phyloP scores from a whole-genome alignment of 441 rosid genomes.

The Melastoma candidum region DNA sequence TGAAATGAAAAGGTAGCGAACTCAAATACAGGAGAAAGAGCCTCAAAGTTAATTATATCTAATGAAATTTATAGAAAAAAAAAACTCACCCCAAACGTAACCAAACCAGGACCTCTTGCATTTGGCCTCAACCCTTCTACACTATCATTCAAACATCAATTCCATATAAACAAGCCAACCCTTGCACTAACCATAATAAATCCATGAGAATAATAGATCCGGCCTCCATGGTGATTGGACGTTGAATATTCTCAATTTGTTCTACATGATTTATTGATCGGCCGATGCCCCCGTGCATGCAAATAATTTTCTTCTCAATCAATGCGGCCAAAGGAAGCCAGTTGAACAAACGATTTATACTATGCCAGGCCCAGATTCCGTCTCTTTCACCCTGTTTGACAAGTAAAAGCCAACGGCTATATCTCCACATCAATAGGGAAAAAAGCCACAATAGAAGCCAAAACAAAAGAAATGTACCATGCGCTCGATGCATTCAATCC shows the following conservation, averaged over 20 bases:
- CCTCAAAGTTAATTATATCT: no score
- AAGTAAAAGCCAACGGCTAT: background rate
- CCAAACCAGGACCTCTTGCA: conserved; percentile 99
- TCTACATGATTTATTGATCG: conserved; percentile 95
- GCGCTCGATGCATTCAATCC: conserved; percentile 97
- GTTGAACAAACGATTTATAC: conserved; percentile 91
- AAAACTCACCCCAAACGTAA: conserved; percentile 86
- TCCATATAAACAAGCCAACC: background rate
- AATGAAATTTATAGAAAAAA: background rate
- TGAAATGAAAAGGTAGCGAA: background rate
- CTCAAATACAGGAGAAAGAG: no score
- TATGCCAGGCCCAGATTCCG: conserved; percentile 99
- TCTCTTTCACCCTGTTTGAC: conserved; percentile 86
- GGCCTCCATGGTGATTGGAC: conserved; percentile 97
- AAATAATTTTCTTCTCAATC: conserved; percentile 93
- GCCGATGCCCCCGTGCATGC: conserved; percentile 99
- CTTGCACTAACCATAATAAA: conserved; percentile 64
- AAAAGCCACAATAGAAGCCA: no score
- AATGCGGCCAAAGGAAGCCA: conserved; percentile 97
- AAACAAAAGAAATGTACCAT: conserved; percentile 44
- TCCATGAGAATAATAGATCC: conserved; percentile 98
- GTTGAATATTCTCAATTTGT: conserved; percentile 88
- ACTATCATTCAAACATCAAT: conserved; percentile 48
- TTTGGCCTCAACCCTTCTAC: conserved; percentile 97
- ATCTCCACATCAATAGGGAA: no score